Conservation (phyloP, 2,329 filamentous ascomycete species). For the Colletotrichum ledebouriae region DNA sequence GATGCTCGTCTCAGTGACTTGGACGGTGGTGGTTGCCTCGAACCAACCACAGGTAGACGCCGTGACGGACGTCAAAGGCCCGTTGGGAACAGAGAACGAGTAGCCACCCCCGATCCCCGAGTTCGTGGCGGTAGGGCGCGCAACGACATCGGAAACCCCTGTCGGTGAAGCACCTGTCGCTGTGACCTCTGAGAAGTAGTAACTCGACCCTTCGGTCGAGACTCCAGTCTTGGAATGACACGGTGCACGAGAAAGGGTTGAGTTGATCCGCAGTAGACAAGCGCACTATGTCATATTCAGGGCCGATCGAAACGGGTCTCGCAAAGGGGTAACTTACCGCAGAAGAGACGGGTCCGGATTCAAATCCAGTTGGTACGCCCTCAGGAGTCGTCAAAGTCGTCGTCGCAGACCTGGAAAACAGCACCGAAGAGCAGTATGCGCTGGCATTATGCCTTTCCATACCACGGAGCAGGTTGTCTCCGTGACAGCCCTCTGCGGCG, state of each 20-base stretch:
- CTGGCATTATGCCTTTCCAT: conserved; percentile 35
- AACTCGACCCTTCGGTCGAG: too few species aligned
- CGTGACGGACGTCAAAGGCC: background rate
- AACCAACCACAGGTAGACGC: conserved; percentile 1
- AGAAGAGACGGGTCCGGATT: conserved; percentile 10
- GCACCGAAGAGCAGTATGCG: conserved; percentile 35
- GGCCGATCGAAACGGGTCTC: too few species aligned
- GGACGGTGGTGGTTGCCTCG: conserved; percentile 16
- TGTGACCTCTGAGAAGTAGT: background rate
- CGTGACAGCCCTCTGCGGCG: conserved; percentile 32
- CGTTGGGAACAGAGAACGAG: conserved; percentile 16
- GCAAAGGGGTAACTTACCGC: conserved; percentile 20
- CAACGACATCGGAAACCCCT: background rate
- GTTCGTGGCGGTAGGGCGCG: background rate
- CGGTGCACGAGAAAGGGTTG: background rate
- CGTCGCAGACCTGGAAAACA: background rate
- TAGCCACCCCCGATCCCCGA: conserved; percentile 12
- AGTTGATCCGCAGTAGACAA: conserved; percentile 23
- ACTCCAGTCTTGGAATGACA: conserved; percentile 8
- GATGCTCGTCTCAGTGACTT: conserved; percentile 31
- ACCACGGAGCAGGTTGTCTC: conserved; percentile 40
- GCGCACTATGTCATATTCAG: conserved; percentile 28
- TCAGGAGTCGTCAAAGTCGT: background rate
- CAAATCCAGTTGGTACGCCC: conserved; percentile 28
- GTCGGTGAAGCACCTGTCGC: background rate